A percentile compares a stretch with the other conserved stretches of the same genome.
Conservation (phyloP, 2,329 filamentous ascomycete genomes). For the Phyllosticta capitalensis region DNA sequence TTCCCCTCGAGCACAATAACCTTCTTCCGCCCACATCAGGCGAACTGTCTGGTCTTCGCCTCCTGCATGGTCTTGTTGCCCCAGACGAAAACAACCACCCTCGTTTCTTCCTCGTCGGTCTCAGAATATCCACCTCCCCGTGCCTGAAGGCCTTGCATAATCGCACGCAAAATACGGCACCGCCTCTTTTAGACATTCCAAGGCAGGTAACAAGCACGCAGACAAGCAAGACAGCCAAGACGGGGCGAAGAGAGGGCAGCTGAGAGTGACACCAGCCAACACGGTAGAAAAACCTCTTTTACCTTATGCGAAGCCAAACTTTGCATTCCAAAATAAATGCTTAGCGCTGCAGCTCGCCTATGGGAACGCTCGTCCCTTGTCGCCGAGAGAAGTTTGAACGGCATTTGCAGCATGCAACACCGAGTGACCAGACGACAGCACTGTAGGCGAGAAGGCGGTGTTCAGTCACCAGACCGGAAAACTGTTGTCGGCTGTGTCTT, state of each 20-base stretch:
- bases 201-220: not conserved
- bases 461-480: too few relatives aligned
- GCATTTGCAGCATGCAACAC: too few relatives aligned
- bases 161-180: not conserved
- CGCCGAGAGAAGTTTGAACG: not conserved
- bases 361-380: too few relatives aligned
- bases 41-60: not conserved
- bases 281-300: not conserved
- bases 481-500: too few relatives aligned
- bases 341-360: not conserved
- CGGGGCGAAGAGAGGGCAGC: not conserved
- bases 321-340: not conserved
- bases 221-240: not conserved
- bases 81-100: not conserved
- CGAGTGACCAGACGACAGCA: too few relatives aligned
- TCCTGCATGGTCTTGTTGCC: not conserved
- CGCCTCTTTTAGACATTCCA: not conserved
- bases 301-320: not conserved
- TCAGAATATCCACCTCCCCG: not conserved
- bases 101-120: not conserved
- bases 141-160: not conserved
- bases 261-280: not conserved
- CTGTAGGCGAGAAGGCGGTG: too few relatives aligned
- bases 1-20: not conserved
- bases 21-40: not conserved